phyloP scores from a whole-genome alignment of 140 eudicot species.

The Cichorium intybus region DNA sequence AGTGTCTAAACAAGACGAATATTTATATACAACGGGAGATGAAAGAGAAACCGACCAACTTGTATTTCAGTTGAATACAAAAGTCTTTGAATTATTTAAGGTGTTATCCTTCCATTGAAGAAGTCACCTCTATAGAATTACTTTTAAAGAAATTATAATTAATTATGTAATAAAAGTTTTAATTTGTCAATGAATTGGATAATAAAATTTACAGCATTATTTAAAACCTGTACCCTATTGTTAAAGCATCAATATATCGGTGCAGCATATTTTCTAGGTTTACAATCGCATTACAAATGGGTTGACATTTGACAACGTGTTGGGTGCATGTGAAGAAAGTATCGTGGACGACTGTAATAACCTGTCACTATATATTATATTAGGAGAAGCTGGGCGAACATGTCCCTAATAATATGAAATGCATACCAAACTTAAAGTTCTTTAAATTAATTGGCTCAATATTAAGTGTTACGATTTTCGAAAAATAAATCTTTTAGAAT shows the following conservation, averaged over 20 bases:
- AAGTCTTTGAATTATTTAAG: not conserved
- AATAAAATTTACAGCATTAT: too few species aligned
- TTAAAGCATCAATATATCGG: not conserved
- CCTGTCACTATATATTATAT: not conserved
- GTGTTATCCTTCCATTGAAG: not conserved
- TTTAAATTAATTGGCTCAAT: not conserved
- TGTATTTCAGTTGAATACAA: too few species aligned
- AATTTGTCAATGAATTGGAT: too few species aligned
- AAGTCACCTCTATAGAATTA: not conserved
- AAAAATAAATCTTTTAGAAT: not conserved
- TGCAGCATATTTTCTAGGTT: not conserved
- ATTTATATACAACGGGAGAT: constrained; percentile 6
- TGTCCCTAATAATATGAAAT: not conserved
- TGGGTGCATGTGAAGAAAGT: constrained; percentile 1
- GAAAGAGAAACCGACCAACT: constrained; percentile 6
- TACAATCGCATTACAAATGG: not conserved
- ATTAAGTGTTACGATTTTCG: not conserved
- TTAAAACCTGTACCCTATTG: not conserved
- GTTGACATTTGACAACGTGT: not conserved
- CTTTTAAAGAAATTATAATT: not conserved
- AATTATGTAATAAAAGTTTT: not conserved
- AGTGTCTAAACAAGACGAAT: not conserved
- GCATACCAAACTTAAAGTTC: not conserved
- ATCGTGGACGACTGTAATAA: not conserved
- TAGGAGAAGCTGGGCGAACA: not conserved